Evolutionary conservation across 495 filamentous ascomycete genomes (phyloP).

Genomic region (Aspergillus bertholletiae): DNA sequence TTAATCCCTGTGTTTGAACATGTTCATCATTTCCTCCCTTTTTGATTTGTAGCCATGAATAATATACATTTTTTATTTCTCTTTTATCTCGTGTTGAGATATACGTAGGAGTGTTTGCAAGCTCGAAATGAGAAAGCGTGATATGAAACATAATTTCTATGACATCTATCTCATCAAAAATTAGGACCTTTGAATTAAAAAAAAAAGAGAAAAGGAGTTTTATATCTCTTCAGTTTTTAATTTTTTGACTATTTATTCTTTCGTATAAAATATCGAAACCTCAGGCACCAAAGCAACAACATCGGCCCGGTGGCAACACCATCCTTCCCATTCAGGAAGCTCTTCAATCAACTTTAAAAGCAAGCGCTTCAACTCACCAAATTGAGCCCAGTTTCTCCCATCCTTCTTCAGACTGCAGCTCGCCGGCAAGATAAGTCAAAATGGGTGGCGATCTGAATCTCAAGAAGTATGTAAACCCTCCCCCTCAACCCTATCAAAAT

Average conservation of each 20-base stretch:
- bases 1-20: background rate
- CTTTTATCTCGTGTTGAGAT: no score
- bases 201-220: no score
- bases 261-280: no score
- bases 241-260: no score
- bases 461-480: constrained; percentile 62
- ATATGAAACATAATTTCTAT: no score
- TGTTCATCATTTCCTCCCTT: background rate
- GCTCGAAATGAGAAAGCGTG: no score
- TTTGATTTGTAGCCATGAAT: background rate
- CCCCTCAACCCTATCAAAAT: background rate
- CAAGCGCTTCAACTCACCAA: no score
- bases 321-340: background rate
- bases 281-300: constrained; percentile 4
- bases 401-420: constrained; percentile 8
- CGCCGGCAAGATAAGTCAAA: constrained; percentile 28
- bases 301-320: constrained; percentile 2
- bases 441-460: constrained; percentile 91
- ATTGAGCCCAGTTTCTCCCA: background rate
- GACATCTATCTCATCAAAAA: no score
- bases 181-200: no score
- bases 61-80: background rate
- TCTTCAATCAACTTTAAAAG: background rate
- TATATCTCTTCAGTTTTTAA: no score
- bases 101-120: no score